Conservation (phyloP, 371 early-diverging fungal genomes). For the Basidiobolus meristosporus region DNA sequence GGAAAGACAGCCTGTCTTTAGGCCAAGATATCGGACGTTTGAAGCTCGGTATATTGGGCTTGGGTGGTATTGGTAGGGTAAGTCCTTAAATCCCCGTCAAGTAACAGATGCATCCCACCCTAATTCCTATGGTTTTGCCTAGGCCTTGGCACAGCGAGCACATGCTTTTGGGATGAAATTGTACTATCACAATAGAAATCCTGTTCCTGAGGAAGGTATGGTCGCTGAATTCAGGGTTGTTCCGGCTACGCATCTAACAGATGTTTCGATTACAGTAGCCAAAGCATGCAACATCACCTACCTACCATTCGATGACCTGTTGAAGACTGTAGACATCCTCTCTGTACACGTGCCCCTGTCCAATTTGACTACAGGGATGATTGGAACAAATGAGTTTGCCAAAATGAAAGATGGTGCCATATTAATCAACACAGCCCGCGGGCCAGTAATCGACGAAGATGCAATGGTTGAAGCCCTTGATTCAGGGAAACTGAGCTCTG, state of each 20-base stretch:
- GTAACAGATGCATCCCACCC: background rate
- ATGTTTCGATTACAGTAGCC: too few species aligned
- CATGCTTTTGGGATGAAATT: conserved; percentile 26
- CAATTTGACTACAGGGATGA: conserved; percentile 19
- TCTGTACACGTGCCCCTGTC: conserved; percentile 31
- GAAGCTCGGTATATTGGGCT: conserved; percentile 29
- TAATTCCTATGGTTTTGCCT: background rate
- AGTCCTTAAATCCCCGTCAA: background rate
- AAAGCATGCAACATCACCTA: too few species aligned
- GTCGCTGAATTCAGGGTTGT: too few species aligned
- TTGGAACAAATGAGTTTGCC: conserved; percentile 18
- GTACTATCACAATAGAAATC: conserved; percentile 25
- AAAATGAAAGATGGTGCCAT: conserved; percentile 28
- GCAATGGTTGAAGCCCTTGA: conserved; percentile 27
- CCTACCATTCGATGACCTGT: conserved; percentile 10
- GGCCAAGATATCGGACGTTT: conserved; percentile 24
- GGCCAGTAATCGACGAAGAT: conserved; percentile 27
- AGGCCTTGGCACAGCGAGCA: conserved; percentile 29
- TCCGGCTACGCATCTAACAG: too few species aligned
- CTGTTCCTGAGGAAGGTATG: conserved; percentile 4
- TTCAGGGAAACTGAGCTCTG: conserved; percentile 24
- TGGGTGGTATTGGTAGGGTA: conserved; percentile 32
- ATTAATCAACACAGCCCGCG: conserved; percentile 38
- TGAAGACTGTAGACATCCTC: conserved; percentile 25
- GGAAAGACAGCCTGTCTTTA: conserved; percentile 15